Percentiles rank a stretch among this genome's conserved stretches.
phyloP scores from a whole-genome alignment of 768 basidiomycete species.

The Cyathus striatus region DNA sequence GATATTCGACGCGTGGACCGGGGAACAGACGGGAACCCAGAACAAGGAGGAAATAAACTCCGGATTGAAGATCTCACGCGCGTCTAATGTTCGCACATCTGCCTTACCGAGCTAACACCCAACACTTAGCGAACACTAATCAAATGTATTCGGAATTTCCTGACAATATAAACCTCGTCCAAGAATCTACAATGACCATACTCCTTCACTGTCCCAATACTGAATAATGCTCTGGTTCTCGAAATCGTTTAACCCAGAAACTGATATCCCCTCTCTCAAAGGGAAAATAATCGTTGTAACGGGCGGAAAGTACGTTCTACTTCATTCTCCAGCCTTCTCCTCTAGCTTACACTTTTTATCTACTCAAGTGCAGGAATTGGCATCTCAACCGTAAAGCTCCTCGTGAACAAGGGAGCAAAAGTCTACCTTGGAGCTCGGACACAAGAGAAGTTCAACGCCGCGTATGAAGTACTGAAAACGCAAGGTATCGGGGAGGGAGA shows the following conservation, averaged over 20 bases:
- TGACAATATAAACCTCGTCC: too few species aligned
- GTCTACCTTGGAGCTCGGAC: conserved; percentile 19
- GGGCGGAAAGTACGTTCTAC: conserved; percentile 7
- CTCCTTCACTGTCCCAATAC: not conserved
- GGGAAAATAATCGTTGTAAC: conserved; percentile 7
- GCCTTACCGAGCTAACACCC: too few species aligned
- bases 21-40: too few species aligned
- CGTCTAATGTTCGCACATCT: too few species aligned
- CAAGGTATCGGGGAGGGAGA: conserved; percentile 9
- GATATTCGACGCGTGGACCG: too few species aligned
- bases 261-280: not conserved
- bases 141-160: too few species aligned
- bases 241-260: conserved; percentile 2
- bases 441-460: conserved; percentile 15
- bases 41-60: too few species aligned
- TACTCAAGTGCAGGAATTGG: conserved; percentile 11
- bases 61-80: too few species aligned
- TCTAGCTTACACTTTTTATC: not conserved
- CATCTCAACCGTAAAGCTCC: conserved; percentile 10
- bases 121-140: too few species aligned
- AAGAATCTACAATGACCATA: conserved; percentile 8
- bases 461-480: conserved; percentile 14
- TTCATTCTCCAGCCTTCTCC: not conserved
- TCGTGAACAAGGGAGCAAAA: conserved; percentile 18
- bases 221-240: not conserved